Base-by-base conservation (phyloP, 2,329 filamentous ascomycete genomes). In the Colletotrichum orbiculare region DNA sequence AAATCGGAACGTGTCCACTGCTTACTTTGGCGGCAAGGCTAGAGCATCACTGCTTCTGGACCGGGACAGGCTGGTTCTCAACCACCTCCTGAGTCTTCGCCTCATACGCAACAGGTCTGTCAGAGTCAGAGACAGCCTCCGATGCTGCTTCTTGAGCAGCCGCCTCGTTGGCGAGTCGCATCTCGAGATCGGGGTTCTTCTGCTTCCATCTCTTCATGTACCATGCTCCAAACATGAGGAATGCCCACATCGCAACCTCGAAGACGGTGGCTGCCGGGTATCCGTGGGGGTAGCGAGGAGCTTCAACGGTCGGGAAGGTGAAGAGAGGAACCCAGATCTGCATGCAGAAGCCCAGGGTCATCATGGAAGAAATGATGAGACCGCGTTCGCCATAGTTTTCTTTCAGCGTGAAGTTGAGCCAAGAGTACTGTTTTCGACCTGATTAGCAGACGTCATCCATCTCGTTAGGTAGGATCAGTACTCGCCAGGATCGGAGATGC, bases 341-440 rank as follows among this genome's bases (percentile, higher is more conserved):
- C 41, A 66, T 72, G 47, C 68, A 70, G 64, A 69, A 74, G n/a
- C 76, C 76, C 15, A 78, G 60, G 0, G 76, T 78, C 72, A 73
- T 76, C 76, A 73, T 77, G 34, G 57, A 76, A 47, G 70, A 73
- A 34, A 76, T 74, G 52, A 75, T 71, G 12, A 76, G 66, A 0
- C 73, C 73, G 9, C 74, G 69, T 59, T 76, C 74, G 13, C 73
- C 74, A 25, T 75, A 73, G 50, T 75, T 74, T 39, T 73, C 72
- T 25, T 72, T 73, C 7, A 75, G 71, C 6, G 72, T 74, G 6
- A 68, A 71, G 60, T 75, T 75, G 39, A 75, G 66, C 73, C 73
- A 76, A 5, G 74, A 74, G 66, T 76, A 76, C 64, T 62, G 2
- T 11, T 7, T 0, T 0, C 4, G 8, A 25, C 25, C 25, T 25